Conservation (phyloP, 2,329 filamentous ascomycete genomes). For the Aspergillus clavatus region DNA sequence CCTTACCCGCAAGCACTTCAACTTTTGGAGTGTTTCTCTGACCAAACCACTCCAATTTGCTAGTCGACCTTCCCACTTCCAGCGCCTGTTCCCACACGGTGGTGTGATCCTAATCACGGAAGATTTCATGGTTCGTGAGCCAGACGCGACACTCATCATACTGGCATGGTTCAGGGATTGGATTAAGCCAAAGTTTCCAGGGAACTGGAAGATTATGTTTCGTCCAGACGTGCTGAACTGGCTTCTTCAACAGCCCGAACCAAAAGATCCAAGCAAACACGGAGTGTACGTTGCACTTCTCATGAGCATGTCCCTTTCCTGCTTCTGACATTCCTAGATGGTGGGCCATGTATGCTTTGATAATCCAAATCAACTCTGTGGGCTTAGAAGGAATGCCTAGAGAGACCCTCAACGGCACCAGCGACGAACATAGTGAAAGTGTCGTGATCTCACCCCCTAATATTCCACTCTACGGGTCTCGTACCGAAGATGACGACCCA, state of each 20-base stretch:
- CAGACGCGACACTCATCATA: slow-evolving; percentile 26
- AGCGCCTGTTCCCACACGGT: slow-evolving; percentile 37
- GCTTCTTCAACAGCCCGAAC: slow-evolving; percentile 25
- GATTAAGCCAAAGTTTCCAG: slow-evolving; percentile 18
- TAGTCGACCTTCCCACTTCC: slow-evolving; percentile 21
- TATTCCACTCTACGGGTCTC: slow-evolving; percentile 26
- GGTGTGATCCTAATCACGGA: slow-evolving; percentile 39
- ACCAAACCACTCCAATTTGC: slow-evolving; percentile 20
- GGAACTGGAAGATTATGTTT: slow-evolving; percentile 37
- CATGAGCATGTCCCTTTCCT: not conserved
- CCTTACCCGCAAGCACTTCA: slow-evolving; percentile 21
- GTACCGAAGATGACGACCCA: slow-evolving; percentile 19
- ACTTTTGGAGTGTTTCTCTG: slow-evolving; percentile 35
- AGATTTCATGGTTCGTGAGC: slow-evolving; percentile 32
- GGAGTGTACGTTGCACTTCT: slow-evolving; percentile 17
- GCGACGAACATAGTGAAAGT: slow-evolving; percentile 21
- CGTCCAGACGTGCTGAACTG: slow-evolving; percentile 34
- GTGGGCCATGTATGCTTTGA: slow-evolving; percentile 24
- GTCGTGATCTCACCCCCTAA: slow-evolving; percentile 26
- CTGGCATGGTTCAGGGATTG: slow-evolving; percentile 34
- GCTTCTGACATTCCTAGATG: slow-evolving; percentile 14
- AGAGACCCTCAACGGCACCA: slow-evolving; percentile 19
- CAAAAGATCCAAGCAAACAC: slow-evolving; percentile 6
- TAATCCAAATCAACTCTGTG: slow-evolving; percentile 17
- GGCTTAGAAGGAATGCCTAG: not conserved